Percentiles rank a stretch among this genome's conserved stretches.
These are phyloP conservation scores for Ceratobasidium sp. DNA, from an alignment of 1,284 basidiomycete genomes.

Conservation along the genomic window DNA sequence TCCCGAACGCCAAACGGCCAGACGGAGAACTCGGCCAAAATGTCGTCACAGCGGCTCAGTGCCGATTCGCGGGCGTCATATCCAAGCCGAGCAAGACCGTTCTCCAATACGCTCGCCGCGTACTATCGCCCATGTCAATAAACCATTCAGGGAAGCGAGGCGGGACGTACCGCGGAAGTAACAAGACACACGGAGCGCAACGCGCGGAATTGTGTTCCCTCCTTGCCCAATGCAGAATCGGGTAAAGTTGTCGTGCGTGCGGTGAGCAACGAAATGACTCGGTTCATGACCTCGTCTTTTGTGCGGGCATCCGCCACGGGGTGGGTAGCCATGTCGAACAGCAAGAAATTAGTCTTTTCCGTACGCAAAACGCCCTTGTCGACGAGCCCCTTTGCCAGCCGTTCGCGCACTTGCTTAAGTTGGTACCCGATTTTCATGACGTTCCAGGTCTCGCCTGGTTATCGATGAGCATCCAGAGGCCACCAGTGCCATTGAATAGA, in stretches of 20 bases:
- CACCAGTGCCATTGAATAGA: constrained; percentile 27
- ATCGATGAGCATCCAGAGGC: constrained; percentile 21
- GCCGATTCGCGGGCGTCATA: constrained; percentile 92
- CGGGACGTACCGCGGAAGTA: constrained; percentile 63
- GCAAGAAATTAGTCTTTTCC: constrained; percentile 93
- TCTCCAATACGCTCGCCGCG: constrained; percentile 93
- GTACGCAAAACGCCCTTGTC: constrained; percentile 97
- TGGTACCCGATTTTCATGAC: constrained; percentile 98
- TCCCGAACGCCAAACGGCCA: constrained; percentile 80
- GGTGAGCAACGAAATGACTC: constrained; percentile 79
- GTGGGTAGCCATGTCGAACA: constrained; percentile 99
- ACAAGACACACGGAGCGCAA: constrained; percentile 83
- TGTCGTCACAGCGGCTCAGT: constrained; percentile 89
- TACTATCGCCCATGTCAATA: constrained; percentile 54
- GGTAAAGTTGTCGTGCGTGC: constrained; percentile 84
- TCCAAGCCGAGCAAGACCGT: constrained; percentile 82
- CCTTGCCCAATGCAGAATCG: constrained; percentile 68
- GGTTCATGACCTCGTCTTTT: constrained; percentile 82
- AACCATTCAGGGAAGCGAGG: constrained; percentile 12
- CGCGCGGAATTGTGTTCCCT: constrained; percentile 78
- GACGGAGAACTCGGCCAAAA: constrained; percentile 83
- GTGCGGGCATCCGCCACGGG: constrained; percentile 90
- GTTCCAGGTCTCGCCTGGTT: constrained; percentile 96
- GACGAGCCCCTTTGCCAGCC: constrained; percentile 94
- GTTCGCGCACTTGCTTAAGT: constrained; percentile 94